Percentiles rank a stretch among this genome's conserved stretches.
Evolutionary conservation across 2,329 filamentous ascomycete genomes (phyloP).

Genomic region (Neonectria ditissima): DNA sequence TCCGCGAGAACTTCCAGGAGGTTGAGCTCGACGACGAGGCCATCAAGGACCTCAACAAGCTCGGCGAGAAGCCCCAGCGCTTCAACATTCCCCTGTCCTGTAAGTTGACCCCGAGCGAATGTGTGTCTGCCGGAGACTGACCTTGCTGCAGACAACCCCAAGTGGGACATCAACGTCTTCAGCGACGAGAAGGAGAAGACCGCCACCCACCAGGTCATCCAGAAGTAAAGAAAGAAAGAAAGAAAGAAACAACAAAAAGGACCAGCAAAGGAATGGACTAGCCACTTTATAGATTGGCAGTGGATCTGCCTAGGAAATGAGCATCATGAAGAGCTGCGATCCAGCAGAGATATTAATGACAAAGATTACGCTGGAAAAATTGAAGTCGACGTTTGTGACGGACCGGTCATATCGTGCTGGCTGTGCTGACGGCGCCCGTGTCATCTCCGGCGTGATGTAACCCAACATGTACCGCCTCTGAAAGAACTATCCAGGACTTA

Average conservation of each 20-base stretch:
- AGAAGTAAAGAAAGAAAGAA: conserved; percentile 40
- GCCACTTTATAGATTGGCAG: conserved; percentile 31
- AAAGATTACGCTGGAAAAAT: neutral
- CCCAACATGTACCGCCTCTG: neutral
- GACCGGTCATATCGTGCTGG: neutral
- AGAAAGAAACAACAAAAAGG: neutral
- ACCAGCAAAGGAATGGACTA: neutral
- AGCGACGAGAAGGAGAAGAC: conserved; percentile 64
- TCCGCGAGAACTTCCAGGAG: conserved; percentile 77
- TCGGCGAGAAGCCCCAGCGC: conserved; percentile 64
- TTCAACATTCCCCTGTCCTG: conserved; percentile 60
- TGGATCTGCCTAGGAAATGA: conserved; percentile 13
- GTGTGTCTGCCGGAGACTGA: conserved; percentile 21
- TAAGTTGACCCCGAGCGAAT: conserved; percentile 42
- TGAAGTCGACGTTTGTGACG: neutral
- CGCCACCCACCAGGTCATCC: conserved; percentile 61
- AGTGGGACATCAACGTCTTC: conserved; percentile 70
- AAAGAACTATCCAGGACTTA: neutral
- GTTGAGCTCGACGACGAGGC: conserved; percentile 70
- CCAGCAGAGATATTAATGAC: conserved; percentile 31
- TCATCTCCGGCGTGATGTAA: neutral
- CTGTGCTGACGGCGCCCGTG: neutral
- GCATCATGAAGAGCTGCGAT: conserved; percentile 1
- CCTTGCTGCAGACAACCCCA: conserved; percentile 56
- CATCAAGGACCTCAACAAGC: conserved; percentile 69